Evolutionary conservation across 495 filamentous ascomycete genomes (phyloP), one percentile per base, ranked within the genome.

Genomic region (Aspergillus sparsus): DNA sequence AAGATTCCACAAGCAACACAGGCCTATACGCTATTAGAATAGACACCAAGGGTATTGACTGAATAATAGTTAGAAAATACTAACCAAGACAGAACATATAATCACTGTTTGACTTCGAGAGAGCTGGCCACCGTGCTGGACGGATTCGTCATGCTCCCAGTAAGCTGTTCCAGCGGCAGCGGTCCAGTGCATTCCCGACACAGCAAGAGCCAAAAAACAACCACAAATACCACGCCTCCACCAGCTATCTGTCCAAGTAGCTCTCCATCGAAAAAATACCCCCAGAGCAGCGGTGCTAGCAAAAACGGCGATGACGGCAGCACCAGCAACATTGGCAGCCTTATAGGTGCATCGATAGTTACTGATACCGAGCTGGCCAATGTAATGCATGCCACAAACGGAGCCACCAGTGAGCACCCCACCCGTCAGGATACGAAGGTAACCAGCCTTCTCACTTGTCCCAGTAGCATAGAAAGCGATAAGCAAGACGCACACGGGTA

Each of bases 161-260:
- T 92, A 94, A 4, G 66, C 53, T 1, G 90, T 93, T 7, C 92
- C 91, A 12, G 85, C 74, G 3, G 87, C 80, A 12, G 90, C 91
- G 15, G 86, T 86, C 90, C 91, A 97, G 67, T 96, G 91, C 91
- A 96, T 94, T 3, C 89, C 90, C 16, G 85, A 90, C 3, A 93
- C 90, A 37, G 88, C 89, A 12, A 79, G 74, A 27, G 89, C 88
- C 37, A 96, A 76, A 7, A 92, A 55, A 27, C 82, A 68, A 7
- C 88, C 89, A 63, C 85, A 89, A 3, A 86, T 55, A 18, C 78
- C 67, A 58, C 91, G 78, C 63, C 89, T 90, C 87, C 85, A 91
- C 86, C 86, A 90, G 12, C 77, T 82, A 68, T 88, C 88, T 16
- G 86, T 90, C 89, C 93, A 96, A 6, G 83, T 77, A n/a, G 85